Evolutionary conservation across 495 filamentous ascomycete genomes (phyloP), one percentile per base, ranked within the genome.

Genomic region (Podospora didyma): DNA sequence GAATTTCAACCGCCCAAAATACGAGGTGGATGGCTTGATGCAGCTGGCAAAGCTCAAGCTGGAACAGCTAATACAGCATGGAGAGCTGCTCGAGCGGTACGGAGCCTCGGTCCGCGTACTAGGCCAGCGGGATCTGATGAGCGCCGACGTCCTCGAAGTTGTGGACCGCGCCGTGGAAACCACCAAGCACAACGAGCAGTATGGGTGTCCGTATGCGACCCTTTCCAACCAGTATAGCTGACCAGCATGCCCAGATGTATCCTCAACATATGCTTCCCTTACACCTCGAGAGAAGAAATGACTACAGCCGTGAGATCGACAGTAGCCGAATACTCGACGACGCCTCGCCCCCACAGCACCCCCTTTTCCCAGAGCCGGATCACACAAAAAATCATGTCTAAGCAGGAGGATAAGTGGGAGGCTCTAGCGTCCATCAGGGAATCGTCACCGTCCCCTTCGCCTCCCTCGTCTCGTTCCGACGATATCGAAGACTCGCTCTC

Each of bases 1-100:
- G 73, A 98, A 98, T 75, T 98, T 97, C 78, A 96, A 97, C 70
- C 84, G 94, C 5, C 92, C 91, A n/a, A 92, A 92, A 69, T 93
- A 96, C 73, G 94, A 98, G 70, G 95, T 98, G 31, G 92, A 96
- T 69, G 91, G 89, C 16, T 75, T 98, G 49, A 98, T 98, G 94
- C 89, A 96, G 61, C 95, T 98, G 79, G 93, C 92, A 34, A 96
- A 96, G 74, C 82, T 93, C 55, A 97, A 96, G 75, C 79, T 98
- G 14, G 80, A 84, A 20, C 94, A 98, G 64, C 78, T 98, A 66
- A 82, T 87, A 11, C 90, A 97, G 66, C 94, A 98, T 60, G 94
- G 94, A 21, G 92, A 96, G 64, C 75, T 98, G 28, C 77, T 98
- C 46, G 90, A 98, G 62, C 86, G 89, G 49, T 98, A 97, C 66